phyloP scores from a whole-genome alignment of 371 early-diverging fungal genomes.

The Actinomucor elegans region DNA sequence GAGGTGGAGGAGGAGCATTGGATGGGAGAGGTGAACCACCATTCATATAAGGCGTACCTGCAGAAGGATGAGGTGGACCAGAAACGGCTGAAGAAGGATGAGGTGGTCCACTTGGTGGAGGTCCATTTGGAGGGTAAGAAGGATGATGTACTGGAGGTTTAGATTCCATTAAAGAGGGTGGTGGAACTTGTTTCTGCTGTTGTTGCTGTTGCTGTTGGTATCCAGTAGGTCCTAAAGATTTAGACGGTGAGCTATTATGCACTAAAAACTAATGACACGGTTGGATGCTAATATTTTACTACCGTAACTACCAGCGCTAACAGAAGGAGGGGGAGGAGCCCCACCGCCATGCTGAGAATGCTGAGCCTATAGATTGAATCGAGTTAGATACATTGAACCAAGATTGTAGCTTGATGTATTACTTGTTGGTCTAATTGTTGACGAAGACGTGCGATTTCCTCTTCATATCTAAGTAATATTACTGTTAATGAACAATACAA shows the following conservation, averaged over 20 bases:
- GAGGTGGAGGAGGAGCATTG: constrained; percentile 33
- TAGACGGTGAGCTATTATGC: no score
- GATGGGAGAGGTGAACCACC: constrained; percentile 42
- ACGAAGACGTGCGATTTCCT: constrained; percentile 50
- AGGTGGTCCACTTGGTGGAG: constrained; percentile 17
- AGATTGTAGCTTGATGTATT: no score
- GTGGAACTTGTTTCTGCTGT: constrained; percentile 9
- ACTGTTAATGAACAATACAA: neutral
- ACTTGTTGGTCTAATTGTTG: constrained; percentile 49
- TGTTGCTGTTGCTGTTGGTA: constrained; percentile 21
- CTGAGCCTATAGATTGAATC: constrained; percentile 16
- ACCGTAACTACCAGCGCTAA: constrained; percentile 7
- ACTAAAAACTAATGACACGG: neutral
- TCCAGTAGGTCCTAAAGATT: constrained; percentile 25
- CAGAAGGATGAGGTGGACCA: constrained; percentile 31
- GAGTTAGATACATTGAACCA: no score
- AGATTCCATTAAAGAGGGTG: constrained; percentile 29
- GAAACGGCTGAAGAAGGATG: constrained; percentile 18
- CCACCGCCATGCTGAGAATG: constrained; percentile 18
- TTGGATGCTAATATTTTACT: neutral
- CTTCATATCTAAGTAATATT: constrained; percentile 51
- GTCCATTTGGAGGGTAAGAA: constrained; percentile 18
- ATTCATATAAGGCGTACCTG: constrained; percentile 40
- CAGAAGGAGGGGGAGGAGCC: constrained; percentile 26
- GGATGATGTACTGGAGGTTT: constrained; percentile 33